A percentile compares a stretch with the other conserved stretches of the same genome.
phyloP scores from a whole-genome alignment of 345 rosid species.

The Stellera chamaejasme region DNA sequence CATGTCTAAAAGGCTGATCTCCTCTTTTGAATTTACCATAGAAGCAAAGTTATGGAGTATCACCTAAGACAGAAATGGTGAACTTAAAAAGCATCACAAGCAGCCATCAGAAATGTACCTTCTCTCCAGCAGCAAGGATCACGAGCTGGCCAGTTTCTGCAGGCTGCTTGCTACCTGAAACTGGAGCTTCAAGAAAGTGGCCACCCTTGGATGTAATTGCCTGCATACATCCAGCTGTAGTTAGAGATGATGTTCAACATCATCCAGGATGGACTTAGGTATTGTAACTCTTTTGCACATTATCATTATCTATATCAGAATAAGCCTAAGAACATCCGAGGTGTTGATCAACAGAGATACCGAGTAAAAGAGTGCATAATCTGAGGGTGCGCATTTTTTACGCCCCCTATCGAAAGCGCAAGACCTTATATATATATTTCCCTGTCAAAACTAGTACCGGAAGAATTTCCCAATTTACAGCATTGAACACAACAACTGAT shows the following conservation, averaged over 20 bases:
- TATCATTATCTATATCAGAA: no score
- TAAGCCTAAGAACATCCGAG: no score
- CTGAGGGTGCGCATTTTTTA: no score
- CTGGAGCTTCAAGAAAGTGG: conserved; percentile 85
- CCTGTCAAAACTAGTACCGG: no score
- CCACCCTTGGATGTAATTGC: conserved; percentile 76
- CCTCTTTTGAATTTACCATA: background rate
- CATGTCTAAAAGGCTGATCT: background rate
- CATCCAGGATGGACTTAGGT: no score
- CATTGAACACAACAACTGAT: no score
- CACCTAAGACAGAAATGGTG: background rate
- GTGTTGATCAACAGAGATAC: no score
- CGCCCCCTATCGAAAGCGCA: no score
- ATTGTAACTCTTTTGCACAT: no score
- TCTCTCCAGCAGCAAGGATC: conserved; percentile 91
- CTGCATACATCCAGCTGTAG: conserved; percentile 26
- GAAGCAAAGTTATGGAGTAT: background rate
- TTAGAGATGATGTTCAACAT: background rate
- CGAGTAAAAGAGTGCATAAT: no score
- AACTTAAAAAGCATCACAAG: background rate
- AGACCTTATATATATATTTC: no score
- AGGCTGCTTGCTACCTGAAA: conserved; percentile 93
- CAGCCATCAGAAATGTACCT: conserved; percentile 31
- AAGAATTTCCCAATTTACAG: no score
- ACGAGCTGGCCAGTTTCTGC: conserved; percentile 96